Base-by-base conservation (phyloP, 2,329 filamentous ascomycete genomes). In the Colletotrichum destructivum region DNA sequence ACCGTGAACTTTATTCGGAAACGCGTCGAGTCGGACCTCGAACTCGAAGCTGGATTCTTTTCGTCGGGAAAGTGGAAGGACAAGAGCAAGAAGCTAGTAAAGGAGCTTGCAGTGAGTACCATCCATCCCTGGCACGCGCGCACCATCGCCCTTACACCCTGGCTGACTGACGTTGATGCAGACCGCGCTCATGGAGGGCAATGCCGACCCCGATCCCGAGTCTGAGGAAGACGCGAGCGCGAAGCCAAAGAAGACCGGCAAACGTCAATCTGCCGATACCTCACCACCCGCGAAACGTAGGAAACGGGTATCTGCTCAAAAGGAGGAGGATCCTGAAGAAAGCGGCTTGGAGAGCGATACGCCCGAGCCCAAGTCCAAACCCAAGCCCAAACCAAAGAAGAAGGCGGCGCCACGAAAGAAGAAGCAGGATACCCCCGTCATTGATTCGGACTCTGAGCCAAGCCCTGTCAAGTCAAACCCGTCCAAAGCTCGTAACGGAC, bases 1-100 rank as follows among this genome's bases (percentile, higher is more conserved):
- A 88, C 88, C 0, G 88, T 92, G 71, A 91, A 90, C 75, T 83
- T 82, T 61, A 85, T 90, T 66, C 88, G 90, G 66, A 85, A 86
- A 71, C 82, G 81, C 55, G 86, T 84, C 2, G 88, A 90, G 71
- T 79, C 86, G 40, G 79, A 86, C 54, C 79, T 88, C 0, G 79
- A 77, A 1, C 82, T 91, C 2, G 83, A 86, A 0, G 79, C 84
- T 1, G 87, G 84, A 0, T 90, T 90, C 73, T 86, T 91, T 61
- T 81, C 81, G 16, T 74, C 77, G 2, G 79, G 74, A 0, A 79
- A 85, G 18, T 92, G 90, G 90, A 91, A 91, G 77, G 78, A 81
- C 5, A 86, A 83, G 74, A 91, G 89, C 78, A 91, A 91, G 76
- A 77, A 79, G 1, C 75, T 91, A n/a, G 90, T 92, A 73, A 87